A percentile compares a stretch with the other conserved stretches of the same genome.
Conservation (phyloP, 805 yeast genomes). For the Yamadazyma sp. region DNA sequence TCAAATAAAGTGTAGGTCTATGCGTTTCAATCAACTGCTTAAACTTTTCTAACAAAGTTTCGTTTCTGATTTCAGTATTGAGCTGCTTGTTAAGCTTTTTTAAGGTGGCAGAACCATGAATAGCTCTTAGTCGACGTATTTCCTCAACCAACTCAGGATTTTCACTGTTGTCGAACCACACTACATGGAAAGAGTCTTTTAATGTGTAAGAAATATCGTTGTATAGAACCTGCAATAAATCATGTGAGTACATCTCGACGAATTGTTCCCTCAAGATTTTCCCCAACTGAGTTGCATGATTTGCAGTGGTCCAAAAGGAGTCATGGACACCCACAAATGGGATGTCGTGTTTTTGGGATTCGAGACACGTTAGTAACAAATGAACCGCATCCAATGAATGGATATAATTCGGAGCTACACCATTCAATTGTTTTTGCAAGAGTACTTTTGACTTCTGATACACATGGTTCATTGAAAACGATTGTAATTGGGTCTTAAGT, state of each 20-base stretch:
- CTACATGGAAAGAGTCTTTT: conserved; percentile 30
- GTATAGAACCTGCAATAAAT: conserved; percentile 25
- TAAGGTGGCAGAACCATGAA: background rate
- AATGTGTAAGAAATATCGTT: conserved; percentile 27
- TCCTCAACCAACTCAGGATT: conserved; percentile 12
- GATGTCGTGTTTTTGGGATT: conserved; percentile 20
- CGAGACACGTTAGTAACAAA: conserved; percentile 34
- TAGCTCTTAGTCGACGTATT: background rate
- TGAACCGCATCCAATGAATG: conserved; percentile 45
- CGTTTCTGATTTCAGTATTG: background rate
- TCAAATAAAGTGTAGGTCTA: conserved; percentile 25
- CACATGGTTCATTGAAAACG: background rate
- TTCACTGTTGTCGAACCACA: conserved; percentile 25
- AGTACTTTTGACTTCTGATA: background rate
- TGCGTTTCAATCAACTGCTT: conserved; percentile 18
- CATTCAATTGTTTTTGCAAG: conserved; percentile 31
- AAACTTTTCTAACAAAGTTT: background rate
- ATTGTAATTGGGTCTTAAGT: conserved; percentile 26
- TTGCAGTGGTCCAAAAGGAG: conserved; percentile 44
- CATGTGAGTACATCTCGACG: conserved; percentile 30
- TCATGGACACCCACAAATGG: conserved; percentile 44
- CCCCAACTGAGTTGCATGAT: conserved; percentile 28
- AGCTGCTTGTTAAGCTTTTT: background rate
- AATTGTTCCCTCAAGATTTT: conserved; percentile 33
- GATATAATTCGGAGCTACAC: conserved; percentile 44